Conservation (phyloP, 2,329 filamentous ascomycete species). For the Paraphoma sp. region DNA sequence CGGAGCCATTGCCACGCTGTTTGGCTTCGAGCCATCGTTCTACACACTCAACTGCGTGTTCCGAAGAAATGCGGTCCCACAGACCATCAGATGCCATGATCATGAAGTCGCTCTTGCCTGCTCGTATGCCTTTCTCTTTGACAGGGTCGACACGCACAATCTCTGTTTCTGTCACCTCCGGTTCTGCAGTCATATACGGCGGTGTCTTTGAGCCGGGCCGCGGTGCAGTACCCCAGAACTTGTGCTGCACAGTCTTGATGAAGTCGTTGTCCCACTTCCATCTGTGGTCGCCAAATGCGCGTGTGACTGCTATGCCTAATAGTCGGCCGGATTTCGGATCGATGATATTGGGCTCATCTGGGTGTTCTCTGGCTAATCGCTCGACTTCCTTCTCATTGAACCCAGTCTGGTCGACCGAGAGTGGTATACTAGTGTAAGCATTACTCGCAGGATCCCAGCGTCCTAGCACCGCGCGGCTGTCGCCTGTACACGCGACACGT, state of each 20-base stretch:
- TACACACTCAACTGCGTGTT: constrained; percentile 65
- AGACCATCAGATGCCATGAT: constrained; percentile 72
- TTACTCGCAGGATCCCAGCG: constrained; percentile 51
- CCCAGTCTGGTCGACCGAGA: constrained; percentile 72
- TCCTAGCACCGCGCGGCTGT: constrained; percentile 71
- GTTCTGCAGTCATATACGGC: constrained; percentile 72
- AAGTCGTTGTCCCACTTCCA: constrained; percentile 70
- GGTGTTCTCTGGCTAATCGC: constrained; percentile 65
- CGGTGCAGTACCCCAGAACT: constrained; percentile 58
- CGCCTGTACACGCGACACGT: constrained; percentile 70
- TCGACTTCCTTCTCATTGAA: constrained; percentile 65
- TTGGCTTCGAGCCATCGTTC: constrained; percentile 60
- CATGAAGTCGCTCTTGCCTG: constrained; percentile 60
- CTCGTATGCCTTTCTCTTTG: not conserved
- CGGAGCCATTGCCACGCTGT: constrained; percentile 28
- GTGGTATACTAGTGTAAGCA: constrained; percentile 59
- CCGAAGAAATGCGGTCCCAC: constrained; percentile 66
- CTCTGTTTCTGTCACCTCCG: constrained; percentile 65
- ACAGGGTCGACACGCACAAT: constrained; percentile 51
- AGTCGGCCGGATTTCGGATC: constrained; percentile 63
- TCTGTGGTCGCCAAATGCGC: constrained; percentile 71
- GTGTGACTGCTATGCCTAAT: constrained; percentile 66
- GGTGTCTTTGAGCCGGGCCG: constrained; percentile 60
- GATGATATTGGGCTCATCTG: constrained; percentile 65
- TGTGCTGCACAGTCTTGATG: constrained; percentile 52